Conservation (phyloP, 2,329 filamentous ascomycete genomes). For the Didymella keratinophila region DNA sequence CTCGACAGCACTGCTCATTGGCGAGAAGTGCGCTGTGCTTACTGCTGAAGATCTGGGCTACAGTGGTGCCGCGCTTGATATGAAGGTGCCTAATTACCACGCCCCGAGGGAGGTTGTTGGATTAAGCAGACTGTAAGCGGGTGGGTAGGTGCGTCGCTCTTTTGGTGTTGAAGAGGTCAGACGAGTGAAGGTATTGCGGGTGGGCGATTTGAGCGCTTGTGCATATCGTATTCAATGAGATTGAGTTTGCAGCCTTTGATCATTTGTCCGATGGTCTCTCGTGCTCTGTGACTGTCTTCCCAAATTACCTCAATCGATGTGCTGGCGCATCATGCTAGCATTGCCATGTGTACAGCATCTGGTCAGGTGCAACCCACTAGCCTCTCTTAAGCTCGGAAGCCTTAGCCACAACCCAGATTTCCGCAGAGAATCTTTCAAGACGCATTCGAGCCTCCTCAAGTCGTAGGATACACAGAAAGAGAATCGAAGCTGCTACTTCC, state of each 20-base stretch:
- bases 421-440: too few relatives aligned
- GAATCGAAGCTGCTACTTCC: background rate
- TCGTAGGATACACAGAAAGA: background rate
- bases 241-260: too few relatives aligned
- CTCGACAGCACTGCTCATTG: slow-evolving; percentile 75
- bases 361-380: too few relatives aligned
- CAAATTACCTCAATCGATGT: too few relatives aligned
- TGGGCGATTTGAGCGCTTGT: background rate
- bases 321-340: too few relatives aligned
- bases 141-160: background rate
- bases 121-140: slow-evolving; percentile 52
- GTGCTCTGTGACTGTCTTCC: too few relatives aligned
- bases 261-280: too few relatives aligned
- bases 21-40: slow-evolving; percentile 76
- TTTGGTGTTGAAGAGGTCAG: slow-evolving; percentile 1
- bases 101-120: slow-evolving; percentile 56
- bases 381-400: background rate
- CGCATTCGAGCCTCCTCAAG: background rate
- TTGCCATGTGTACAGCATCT: too few relatives aligned
- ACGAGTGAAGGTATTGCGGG: background rate
- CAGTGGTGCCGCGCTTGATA: slow-evolving; percentile 74
- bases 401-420: background rate
- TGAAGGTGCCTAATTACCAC: slow-evolving; percentile 70
- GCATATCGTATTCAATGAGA: too few relatives aligned
- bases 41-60: slow-evolving; percentile 78